Conservation (phyloP, 176 grass and related monocot genomes). For the Dendrocalamus sinicus region DNA sequence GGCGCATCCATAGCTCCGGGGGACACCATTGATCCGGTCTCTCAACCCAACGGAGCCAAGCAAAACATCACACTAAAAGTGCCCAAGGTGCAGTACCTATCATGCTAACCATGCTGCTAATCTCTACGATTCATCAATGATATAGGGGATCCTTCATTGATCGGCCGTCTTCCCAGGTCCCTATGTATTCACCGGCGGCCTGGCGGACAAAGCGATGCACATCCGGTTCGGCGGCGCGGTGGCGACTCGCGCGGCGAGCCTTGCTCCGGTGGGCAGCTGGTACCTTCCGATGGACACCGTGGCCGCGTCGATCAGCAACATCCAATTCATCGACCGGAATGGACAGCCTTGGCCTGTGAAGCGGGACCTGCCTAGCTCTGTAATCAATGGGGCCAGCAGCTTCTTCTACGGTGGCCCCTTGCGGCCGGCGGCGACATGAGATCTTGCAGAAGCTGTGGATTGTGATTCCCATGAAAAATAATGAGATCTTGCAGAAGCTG, state of each 20-base stretch:
- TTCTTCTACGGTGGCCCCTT: not conserved
- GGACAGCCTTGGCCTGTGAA: not conserved
- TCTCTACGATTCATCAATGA: no score
- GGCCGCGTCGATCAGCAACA: not conserved
- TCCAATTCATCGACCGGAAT: not conserved
- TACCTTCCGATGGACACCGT: not conserved
- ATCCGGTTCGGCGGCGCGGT: conserved; percentile 2
- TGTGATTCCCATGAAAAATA: not conserved
- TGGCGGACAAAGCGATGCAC: not conserved
- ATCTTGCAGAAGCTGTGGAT: no score
- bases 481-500: no score
- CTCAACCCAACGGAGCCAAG: not conserved
- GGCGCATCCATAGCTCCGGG: no score
- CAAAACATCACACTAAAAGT: not conserved
- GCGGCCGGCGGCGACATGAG: not conserved
- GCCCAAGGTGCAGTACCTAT: not conserved
- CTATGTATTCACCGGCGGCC: not conserved
- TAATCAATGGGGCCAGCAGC: not conserved
- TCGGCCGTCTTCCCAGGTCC: not conserved
- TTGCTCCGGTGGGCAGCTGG: not conserved
- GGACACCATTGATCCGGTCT: not conserved
- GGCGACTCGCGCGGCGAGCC: not conserved
- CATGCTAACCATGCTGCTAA: not conserved
- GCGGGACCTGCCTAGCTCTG: not conserved
- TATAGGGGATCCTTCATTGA: no score